Conservation (phyloP, 495 filamentous ascomycete species). For the Neurospora sublineolata region DNA sequence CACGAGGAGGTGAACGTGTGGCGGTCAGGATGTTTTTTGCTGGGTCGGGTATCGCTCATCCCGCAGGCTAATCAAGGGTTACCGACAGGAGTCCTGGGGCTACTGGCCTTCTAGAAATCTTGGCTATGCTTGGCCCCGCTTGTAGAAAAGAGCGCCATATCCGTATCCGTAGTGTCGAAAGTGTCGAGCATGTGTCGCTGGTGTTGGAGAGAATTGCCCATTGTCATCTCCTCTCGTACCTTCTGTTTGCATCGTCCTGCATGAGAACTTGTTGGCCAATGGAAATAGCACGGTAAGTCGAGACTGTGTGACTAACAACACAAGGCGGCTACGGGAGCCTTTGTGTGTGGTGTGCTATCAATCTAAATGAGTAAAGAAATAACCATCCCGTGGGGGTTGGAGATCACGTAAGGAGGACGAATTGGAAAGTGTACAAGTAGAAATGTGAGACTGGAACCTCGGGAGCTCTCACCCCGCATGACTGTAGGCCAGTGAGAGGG, state of each 20-base stretch:
- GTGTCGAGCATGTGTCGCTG: not conserved
- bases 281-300: not conserved
- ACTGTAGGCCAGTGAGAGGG: not conserved
- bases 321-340: not conserved
- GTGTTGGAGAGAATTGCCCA: not conserved
- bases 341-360: not conserved
- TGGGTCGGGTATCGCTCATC: not conserved
- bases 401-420: not conserved
- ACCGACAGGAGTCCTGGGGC: not conserved
- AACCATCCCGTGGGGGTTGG: not conserved
- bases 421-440: not conserved
- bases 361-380: not conserved
- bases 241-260: not conserved
- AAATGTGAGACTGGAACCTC: not conserved
- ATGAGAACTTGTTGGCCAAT: not conserved
- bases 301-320: not conserved
- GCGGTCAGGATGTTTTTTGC: not conserved
- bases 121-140: not conserved
- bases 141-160: not conserved
- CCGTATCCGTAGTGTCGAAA: not conserved
- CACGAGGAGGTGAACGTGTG: not conserved
- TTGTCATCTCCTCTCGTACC: not conserved
- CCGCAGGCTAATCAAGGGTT: not conserved
- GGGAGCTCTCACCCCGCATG: not conserved
- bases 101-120: not conserved